phyloP scores from a whole-genome alignment of 441 rosid species.

The Syzygium malaccense region DNA sequence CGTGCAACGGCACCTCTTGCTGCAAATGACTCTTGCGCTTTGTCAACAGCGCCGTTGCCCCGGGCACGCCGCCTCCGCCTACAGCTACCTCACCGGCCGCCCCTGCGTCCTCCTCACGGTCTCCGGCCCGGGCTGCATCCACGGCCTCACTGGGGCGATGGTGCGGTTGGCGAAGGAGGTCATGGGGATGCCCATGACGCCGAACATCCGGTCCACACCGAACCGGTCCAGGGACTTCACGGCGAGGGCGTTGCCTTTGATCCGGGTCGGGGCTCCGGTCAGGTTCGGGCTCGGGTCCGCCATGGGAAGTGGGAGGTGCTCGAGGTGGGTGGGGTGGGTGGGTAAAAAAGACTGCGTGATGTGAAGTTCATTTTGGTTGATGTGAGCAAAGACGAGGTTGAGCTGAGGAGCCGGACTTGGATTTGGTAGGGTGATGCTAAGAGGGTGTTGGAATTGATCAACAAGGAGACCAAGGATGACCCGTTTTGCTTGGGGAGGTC shows the following conservation, averaged over 20 bases:
- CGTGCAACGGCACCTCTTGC: not conserved
- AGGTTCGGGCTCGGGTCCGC: too few species aligned
- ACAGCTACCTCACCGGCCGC: slow-evolving; percentile 76
- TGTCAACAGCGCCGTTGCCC: slow-evolving; percentile 15
- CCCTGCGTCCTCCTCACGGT: slow-evolving; percentile 84
- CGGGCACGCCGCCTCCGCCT: slow-evolving; percentile 97
- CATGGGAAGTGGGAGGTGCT: slow-evolving; percentile 33
- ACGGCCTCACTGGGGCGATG: slow-evolving; percentile 64
- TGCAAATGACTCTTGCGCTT: not conserved
- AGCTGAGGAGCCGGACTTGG: slow-evolving; percentile 65
- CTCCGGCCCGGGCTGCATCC: slow-evolving; percentile 93
- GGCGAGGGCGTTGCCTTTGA: too few species aligned
- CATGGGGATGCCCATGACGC: too few species aligned
- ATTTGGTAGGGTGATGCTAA: slow-evolving; percentile 78
- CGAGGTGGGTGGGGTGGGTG: too few species aligned
- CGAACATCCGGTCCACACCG: too few species aligned
- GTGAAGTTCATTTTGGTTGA: slow-evolving; percentile 80
- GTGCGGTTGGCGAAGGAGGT: too few species aligned
- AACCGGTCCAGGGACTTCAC: too few species aligned
- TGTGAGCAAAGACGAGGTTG: slow-evolving; percentile 67
- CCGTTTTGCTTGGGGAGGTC: slow-evolving; percentile 76
- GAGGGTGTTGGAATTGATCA: slow-evolving; percentile 48
- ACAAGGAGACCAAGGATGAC: slow-evolving; percentile 73
- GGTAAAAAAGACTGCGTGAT: slow-evolving; percentile 62
- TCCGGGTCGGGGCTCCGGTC: too few species aligned